Conservation (phyloP, 306 rosid genomes). For the Castanea crenata region DNA sequence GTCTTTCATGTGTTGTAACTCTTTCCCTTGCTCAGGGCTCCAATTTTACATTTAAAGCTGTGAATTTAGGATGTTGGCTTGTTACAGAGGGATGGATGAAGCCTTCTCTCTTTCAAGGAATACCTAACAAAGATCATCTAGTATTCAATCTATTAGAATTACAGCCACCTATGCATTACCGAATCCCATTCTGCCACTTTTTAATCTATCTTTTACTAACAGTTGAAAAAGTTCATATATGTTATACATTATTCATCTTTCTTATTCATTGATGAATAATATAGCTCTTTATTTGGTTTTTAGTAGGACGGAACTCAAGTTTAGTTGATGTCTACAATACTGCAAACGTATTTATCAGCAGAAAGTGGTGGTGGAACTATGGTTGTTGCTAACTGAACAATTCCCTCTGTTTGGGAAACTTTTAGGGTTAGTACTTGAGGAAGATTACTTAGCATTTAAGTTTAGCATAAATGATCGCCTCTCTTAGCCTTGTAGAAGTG, state of each 20-base stretch:
- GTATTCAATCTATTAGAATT: conserved; percentile 16
- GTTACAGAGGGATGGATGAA: conserved; percentile 72
- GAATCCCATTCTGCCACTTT: no score
- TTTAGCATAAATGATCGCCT: not conserved
- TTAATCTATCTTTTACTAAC: no score
- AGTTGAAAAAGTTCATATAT: not conserved
- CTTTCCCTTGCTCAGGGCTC: conserved; percentile 28
- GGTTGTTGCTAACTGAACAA: conserved; percentile 48
- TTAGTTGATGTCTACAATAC: conserved; percentile 47
- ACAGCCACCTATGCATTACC: not conserved
- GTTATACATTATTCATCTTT: not conserved
- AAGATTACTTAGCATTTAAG: not conserved
- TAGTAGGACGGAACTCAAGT: conserved; percentile 71
- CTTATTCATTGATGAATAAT: not conserved
- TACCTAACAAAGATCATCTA: conserved; percentile 58
- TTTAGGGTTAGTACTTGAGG: conserved; percentile 41
- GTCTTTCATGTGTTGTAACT: conserved; percentile 14
- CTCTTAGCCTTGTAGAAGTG: no score
- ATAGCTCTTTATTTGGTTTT: not conserved
- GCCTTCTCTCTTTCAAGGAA: conserved; percentile 57
- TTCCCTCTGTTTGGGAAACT: conserved; percentile 56
- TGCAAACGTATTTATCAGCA: conserved; percentile 44
- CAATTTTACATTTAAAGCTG: conserved; percentile 53
- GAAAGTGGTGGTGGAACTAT: conserved; percentile 56
- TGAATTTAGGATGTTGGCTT: conserved; percentile 69